Evolutionary conservation across 1,284 basidiomycete species (phyloP), one percentile per base, ranked within the genome.

Genomic region (Gomphus bonarii): DNA sequence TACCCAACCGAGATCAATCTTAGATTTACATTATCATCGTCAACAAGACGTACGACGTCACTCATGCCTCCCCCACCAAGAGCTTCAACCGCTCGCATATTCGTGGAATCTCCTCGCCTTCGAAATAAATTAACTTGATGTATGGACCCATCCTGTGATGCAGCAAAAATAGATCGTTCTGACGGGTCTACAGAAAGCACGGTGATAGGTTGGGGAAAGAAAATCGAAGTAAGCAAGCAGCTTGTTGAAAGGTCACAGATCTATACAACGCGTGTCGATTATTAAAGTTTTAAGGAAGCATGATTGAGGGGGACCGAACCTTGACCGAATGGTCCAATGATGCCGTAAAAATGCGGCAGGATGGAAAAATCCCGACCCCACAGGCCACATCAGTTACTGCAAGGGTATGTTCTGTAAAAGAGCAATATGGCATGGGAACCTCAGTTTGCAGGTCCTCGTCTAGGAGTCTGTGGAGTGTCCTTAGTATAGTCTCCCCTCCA

Each of bases 241-340:
- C 80, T 80, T 0, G 90, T 83, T 3, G 82, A 75, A 5, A 93
- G 71, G 63, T 93, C 89, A 91, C 92, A 95, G 48, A 93, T 71
- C 88, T 69, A 60, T 28, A 83, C 63, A 48, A 22, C 51, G 30
- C 31, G 42, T 47, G 56, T 57, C 25, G 47, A 38, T n/a, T 59
- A 54, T 42, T 50, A 49, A 48, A 60, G 33, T 31, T 36, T n/a
- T n/a, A n/a, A 60, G 54, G 59, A 50, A 60, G 58, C 61, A 18
- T 61, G 51, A 51, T 28, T 46, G n/a, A 33, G 4, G 31, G 9
- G 57, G 20, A 28, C 57, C 70, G 56, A 60, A 91, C 90, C 76
- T 98, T 98, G 65, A 93, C 89, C n/a, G 89, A 90, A 60, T 91
- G 88, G 68, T 98, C 95, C 42, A 88, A 69, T 0, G 91, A 91